Percentiles rank a stretch among this genome's conserved stretches.
phyloP scores from a whole-genome alignment of 768 basidiomycete genomes.

The Lepiota brunneoincarnata region DNA sequence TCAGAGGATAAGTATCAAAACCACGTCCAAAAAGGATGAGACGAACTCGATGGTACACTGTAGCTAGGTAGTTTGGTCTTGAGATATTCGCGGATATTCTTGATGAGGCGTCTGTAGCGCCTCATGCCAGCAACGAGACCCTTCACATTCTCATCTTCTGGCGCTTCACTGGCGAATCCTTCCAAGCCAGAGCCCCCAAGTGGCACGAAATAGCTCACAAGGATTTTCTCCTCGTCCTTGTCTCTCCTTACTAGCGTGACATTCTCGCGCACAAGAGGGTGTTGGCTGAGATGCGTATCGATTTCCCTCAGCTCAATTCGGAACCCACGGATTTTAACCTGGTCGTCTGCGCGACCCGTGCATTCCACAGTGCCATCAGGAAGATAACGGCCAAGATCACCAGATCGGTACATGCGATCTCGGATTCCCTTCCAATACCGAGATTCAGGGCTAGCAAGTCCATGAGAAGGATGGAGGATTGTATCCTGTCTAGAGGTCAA shows the following conservation, averaged over 20 bases:
- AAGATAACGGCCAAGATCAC: conserved; percentile 92
- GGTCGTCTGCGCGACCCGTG: conserved; percentile 95
- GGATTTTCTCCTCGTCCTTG: conserved; percentile 99
- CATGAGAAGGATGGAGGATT: conserved; percentile 56
- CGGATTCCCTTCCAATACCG: conserved; percentile 92
- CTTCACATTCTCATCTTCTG: conserved; percentile 53
- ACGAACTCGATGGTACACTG: conserved; percentile 85
- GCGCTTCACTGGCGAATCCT: conserved; percentile 67
- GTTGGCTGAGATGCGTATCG: conserved; percentile 92
- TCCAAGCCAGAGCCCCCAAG: conserved; percentile 64
- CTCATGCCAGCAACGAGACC: conserved; percentile 74
- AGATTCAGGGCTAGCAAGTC: conserved; percentile 67
- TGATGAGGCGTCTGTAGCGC: conserved; percentile 85
- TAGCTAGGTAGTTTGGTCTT: conserved; percentile 97
- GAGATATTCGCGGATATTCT: conserved; percentile 90
- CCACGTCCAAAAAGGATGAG: conserved; percentile 7
- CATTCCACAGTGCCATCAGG: conserved; percentile 95
- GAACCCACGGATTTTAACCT: conserved; percentile 99
- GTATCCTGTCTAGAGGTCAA: conserved; percentile 61
- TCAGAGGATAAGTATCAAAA: conserved; percentile 1
- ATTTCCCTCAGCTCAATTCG: conserved; percentile 98
- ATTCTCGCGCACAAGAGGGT: conserved; percentile 94
- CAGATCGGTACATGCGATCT: conserved; percentile 97
- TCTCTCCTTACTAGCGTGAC: conserved; percentile 95
- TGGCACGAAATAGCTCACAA: conserved; percentile 97